phyloP scores from a whole-genome alignment of 768 basidiomycete species.

The Sutorius australiensis region DNA sequence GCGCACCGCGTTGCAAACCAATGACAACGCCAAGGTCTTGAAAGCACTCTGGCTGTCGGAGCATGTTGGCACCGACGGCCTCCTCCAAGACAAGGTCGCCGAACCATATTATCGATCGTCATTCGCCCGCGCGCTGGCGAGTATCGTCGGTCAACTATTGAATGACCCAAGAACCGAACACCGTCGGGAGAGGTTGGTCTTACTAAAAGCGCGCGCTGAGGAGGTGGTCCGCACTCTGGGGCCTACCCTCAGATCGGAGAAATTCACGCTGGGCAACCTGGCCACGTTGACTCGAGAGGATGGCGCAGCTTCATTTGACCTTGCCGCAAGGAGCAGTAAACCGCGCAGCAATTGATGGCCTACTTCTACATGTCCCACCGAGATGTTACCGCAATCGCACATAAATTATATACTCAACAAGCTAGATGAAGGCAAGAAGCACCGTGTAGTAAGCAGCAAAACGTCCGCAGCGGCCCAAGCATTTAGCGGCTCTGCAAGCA shows the following conservation, averaged over 20 bases:
- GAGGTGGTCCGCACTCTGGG: conserved; percentile 12
- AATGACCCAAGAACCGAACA: conserved; percentile 17
- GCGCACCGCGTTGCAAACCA: conserved; percentile 53
- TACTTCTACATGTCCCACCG: conserved; percentile 2
- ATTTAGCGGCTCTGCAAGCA: conserved; percentile 1
- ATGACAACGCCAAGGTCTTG: conserved; percentile 47
- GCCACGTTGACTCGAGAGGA: conserved; percentile 26
- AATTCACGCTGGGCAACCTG: conserved; percentile 24
- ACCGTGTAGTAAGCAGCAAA: not conserved
- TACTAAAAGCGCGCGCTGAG: conserved; percentile 19
- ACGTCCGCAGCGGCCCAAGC: conserved; percentile 2
- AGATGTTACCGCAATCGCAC: not conserved
- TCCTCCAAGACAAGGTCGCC: conserved; percentile 29
- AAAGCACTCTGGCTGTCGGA: conserved; percentile 60
- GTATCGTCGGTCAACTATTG: conserved; percentile 37
- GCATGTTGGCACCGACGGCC: conserved; percentile 39
- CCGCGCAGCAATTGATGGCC: conserved; percentile 20
- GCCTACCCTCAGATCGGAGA: conserved; percentile 16
- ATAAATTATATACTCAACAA: conserved; percentile 3
- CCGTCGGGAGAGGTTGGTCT: conserved; percentile 18
- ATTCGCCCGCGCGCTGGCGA: conserved; percentile 44
- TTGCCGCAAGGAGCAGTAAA: conserved; percentile 28
- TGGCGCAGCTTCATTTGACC: conserved; percentile 26
- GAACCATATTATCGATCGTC: conserved; percentile 43
- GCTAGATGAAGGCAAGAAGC: conserved; percentile 6